These are phyloP conservation scores for Crucihimalaya himalaica DNA, from an alignment of 345 rosid species.

Conservation along the genomic window DNA sequence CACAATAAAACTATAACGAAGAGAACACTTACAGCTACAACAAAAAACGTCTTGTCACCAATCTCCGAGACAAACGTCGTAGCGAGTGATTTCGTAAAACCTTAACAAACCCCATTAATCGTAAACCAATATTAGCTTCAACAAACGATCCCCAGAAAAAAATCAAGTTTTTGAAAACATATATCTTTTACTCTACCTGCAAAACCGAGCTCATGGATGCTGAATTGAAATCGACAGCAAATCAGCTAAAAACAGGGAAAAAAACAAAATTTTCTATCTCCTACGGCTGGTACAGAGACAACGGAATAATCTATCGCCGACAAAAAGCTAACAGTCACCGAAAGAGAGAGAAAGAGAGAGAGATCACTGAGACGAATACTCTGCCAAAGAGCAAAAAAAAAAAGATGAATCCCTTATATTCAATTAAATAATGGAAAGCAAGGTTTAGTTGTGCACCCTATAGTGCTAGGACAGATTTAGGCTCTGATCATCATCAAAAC, in stretches of 20 bases:
- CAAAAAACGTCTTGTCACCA: slow-evolving; percentile 98
- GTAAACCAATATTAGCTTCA: slow-evolving; percentile 1
- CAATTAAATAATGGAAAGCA: no score
- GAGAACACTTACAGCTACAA: slow-evolving; percentile 76
- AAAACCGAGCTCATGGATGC: slow-evolving; percentile 60
- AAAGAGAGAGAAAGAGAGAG: slow-evolving; percentile 8
- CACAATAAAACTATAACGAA: neutral
- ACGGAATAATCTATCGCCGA: slow-evolving; percentile 8
- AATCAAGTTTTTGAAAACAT: neutral
- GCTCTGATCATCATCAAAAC: slow-evolving; percentile 54
- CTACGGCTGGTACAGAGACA: neutral
- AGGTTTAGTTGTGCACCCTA: no score
- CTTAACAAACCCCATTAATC: slow-evolving; percentile 47
- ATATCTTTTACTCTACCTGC: slow-evolving; percentile 45
- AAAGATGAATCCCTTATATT: slow-evolving; percentile 15
- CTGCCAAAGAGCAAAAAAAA: slow-evolving; percentile 9
- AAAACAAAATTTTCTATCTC: slow-evolving; percentile 6
- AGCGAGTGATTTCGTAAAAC: slow-evolving; percentile 92
- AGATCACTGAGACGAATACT: neutral
- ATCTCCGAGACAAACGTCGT: slow-evolving; percentile 96
- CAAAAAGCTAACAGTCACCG: neutral
- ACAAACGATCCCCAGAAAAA: neutral
- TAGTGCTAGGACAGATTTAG: no score
- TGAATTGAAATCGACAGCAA: slow-evolving; percentile 7
- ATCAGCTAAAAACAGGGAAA: neutral